These are phyloP conservation scores for Fusarium papillatum DNA, from an alignment of 2,329 filamentous ascomycete species.

Conservation along the genomic window DNA sequence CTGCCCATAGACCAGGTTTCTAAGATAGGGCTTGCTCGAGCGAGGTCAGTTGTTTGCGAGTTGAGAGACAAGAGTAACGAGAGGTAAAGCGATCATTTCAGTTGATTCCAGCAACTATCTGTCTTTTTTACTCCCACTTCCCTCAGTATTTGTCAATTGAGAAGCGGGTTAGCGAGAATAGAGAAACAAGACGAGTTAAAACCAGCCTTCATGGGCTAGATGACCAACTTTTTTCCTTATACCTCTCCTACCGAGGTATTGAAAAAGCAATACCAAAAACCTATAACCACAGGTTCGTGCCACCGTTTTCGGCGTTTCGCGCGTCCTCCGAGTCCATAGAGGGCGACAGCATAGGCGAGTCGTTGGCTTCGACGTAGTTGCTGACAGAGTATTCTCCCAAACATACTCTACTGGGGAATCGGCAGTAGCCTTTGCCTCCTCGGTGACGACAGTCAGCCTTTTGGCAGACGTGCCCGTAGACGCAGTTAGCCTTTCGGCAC, in stretches of 20 bases:
- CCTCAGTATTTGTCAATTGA: neutral
- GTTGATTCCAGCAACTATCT: slow-evolving; percentile 6
- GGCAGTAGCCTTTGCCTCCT: slow-evolving; percentile 34
- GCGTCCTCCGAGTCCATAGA: slow-evolving; percentile 32
- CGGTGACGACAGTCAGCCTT: slow-evolving; percentile 33
- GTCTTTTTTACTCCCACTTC: neutral
- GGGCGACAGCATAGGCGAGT: slow-evolving; percentile 13
- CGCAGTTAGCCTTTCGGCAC: slow-evolving; percentile 31
- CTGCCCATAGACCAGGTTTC: neutral
- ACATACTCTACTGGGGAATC: slow-evolving; percentile 30
- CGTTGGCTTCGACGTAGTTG: neutral
- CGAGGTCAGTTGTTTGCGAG: neutral
- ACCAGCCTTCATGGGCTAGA: neutral
- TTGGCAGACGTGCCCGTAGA: slow-evolving; percentile 40
- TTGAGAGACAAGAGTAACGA: neutral
- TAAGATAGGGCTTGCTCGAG: neutral
- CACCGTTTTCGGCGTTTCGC: slow-evolving; percentile 21
- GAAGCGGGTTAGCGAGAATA: neutral
- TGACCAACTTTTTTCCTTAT: slow-evolving; percentile 10
- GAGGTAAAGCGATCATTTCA: neutral
- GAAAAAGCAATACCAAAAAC: neutral
- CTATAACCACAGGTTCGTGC: slow-evolving; percentile 18
- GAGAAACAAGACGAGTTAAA: slow-evolving; percentile 4
- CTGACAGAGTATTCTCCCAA: slow-evolving; percentile 26
- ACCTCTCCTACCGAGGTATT: slow-evolving; percentile 12